Conservation (phyloP, 768 basidiomycete genomes). For the Tricholoma terreum region DNA sequence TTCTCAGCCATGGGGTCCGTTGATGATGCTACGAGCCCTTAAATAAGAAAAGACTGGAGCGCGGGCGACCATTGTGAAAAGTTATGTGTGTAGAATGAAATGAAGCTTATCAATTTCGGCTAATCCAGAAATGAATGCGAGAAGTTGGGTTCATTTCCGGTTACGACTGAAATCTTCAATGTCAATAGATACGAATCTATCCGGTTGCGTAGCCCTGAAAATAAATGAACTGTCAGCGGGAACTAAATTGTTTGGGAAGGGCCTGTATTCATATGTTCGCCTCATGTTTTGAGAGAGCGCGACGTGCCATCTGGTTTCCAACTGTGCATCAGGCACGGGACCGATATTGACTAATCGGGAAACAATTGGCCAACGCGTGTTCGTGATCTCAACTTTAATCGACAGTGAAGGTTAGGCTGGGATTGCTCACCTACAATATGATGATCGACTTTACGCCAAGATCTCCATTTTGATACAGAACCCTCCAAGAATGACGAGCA, state of each 20-base stretch:
- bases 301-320: not conserved
- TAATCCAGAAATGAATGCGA: slow-evolving; percentile 23
- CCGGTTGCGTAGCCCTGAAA: not conserved
- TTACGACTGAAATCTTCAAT: slow-evolving; percentile 15
- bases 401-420: not conserved
- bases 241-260: not conserved
- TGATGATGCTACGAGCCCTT: slow-evolving; percentile 7
- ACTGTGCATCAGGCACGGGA: not conserved
- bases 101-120: slow-evolving; percentile 20
- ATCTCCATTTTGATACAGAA: not conserved
- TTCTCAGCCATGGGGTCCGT: not conserved
- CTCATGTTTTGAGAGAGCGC: not conserved
- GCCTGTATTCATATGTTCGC: not conserved
- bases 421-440: not conserved
- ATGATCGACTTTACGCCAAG: not conserved
- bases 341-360: not conserved
- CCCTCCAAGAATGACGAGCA: not conserved
- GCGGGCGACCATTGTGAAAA: slow-evolving; percentile 10
- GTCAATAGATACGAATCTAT: slow-evolving; percentile 4
- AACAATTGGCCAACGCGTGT: not conserved
- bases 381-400: not conserved
- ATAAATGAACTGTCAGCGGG: not conserved
- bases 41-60: slow-evolving; percentile 2
- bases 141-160: slow-evolving; percentile 13
- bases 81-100: slow-evolving; percentile 7